Evolutionary conservation across 2,329 filamentous ascomycete genomes (phyloP).

Genomic region (Sarocladiaceae sp.): DNA sequence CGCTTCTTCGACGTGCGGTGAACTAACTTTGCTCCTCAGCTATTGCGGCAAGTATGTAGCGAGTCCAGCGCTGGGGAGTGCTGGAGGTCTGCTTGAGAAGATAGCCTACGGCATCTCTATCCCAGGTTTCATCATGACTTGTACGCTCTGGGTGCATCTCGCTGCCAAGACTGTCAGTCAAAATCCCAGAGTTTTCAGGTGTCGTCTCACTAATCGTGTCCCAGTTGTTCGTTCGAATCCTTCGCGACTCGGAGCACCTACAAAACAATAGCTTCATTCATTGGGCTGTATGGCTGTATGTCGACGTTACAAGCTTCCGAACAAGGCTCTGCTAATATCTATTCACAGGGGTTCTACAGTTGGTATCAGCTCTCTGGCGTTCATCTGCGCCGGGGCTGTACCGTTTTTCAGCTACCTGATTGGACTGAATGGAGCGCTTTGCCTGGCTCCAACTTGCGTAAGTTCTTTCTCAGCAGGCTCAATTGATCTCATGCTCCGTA

Average conservation of each 20-base stretch:
- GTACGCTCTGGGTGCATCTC: conserved; percentile 20
- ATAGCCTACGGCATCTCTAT: conserved; percentile 20
- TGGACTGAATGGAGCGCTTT: conserved; percentile 20
- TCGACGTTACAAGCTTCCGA: background rate
- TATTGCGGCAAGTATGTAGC: conserved; percentile 39
- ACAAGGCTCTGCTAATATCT: background rate
- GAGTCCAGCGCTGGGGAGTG: conserved; percentile 35
- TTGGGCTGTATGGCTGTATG: conserved; percentile 15
- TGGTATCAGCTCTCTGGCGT: conserved; percentile 16
- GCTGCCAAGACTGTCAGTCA: conserved; percentile 16
- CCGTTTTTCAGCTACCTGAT: conserved; percentile 23
- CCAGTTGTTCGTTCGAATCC: conserved; percentile 18
- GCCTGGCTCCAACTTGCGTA: conserved; percentile 24
- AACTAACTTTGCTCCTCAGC: conserved; percentile 23
- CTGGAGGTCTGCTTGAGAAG: conserved; percentile 17
- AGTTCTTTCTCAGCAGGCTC: conserved; percentile 1
- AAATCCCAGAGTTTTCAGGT: background rate
- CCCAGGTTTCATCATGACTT: conserved; percentile 21
- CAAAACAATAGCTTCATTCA: background rate
- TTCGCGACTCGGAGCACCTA: background rate
- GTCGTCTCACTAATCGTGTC: conserved; percentile 3
- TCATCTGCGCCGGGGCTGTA: conserved; percentile 18
- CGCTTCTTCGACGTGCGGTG: background rate
- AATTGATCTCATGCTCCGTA: background rate
- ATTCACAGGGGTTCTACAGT: conserved; percentile 15